These are phyloP conservation scores for Coemansia sp. DNA, from an alignment of 192 early-diverging fungal species.

Conservation along the genomic window DNA sequence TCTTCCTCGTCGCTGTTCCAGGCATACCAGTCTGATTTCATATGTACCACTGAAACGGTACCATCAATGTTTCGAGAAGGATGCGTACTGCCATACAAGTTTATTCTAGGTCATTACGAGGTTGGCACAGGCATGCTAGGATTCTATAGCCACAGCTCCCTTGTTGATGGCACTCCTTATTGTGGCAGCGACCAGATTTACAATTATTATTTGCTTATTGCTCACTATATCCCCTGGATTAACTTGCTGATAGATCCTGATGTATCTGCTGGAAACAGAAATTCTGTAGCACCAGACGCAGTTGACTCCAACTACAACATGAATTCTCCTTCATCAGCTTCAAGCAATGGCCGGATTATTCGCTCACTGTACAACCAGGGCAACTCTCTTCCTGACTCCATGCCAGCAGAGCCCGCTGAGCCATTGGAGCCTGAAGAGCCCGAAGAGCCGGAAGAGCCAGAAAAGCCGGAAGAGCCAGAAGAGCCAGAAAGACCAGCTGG, in stretches of 20 bases:
- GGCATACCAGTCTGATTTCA: slow-evolving; percentile 9
- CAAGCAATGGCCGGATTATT: not conserved
- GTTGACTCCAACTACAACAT: not conserved
- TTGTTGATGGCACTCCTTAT: slow-evolving; percentile 3
- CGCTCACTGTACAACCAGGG: not conserved
- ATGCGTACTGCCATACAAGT: slow-evolving; percentile 18
- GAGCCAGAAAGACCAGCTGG: not conserved
- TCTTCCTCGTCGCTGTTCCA: not conserved
- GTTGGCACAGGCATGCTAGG: slow-evolving; percentile 7
- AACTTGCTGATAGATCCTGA: not conserved
- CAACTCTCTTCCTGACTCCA: not conserved
- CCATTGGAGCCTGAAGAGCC: too few species aligned
- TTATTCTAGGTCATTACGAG: slow-evolving; percentile 8
- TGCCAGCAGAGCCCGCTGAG: too few species aligned
- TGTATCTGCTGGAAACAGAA: not conserved
- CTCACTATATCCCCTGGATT: slow-evolving; percentile 30
- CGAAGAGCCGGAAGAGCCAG: too few species aligned
- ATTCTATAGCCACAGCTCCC: slow-evolving; percentile 23
- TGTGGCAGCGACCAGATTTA: slow-evolving; percentile 1
- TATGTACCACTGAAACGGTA: slow-evolving; percentile 14
- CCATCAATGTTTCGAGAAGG: not conserved
- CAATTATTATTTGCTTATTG: slow-evolving; percentile 26
- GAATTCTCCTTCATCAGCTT: not conserved
- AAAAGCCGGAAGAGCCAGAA: not conserved
- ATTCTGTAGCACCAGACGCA: not conserved